Evolutionary conservation across 805 yeast genomes (phyloP), one percentile per base, ranked within the genome.

Genomic region (Naumovozyma castellii): DNA sequence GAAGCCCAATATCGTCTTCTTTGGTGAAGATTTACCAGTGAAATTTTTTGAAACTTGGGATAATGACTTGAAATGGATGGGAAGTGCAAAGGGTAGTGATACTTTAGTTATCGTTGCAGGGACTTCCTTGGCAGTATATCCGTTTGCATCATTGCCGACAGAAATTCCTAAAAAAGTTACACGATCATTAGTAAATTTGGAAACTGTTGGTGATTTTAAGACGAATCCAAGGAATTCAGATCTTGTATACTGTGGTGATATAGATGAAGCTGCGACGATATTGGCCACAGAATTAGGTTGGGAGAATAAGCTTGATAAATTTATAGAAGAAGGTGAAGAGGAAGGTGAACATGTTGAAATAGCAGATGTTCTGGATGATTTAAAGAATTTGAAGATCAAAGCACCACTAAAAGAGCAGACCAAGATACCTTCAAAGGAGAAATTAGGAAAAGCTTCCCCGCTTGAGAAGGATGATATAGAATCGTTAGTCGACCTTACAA

Each of bases 1-100:
- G 19, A 90, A 90, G 55, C 98, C 97, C 0, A 90, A 84, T 53
- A 92, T 90, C 49, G 95, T 87, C 1, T 90, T 90, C 53, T 92
- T 87, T 64, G 97, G 97, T 3, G 98, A 90, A 58, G 73, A 79
- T 2, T 67, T 90, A 19, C 97, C 97, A 0, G 51, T 50, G 1
- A 64, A 66, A 40, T 84, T 87, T 52, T 88, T 83, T 59, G 73
- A 75, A 2, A 50, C 60, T 10, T 79, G 92, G 83, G 90, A 81
- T 3, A 47, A 57, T 12, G 83, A 77, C 50, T 43, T 54, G 1
- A 44, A 46, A 32, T 49, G 46, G 45, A 41, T 44, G 37, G 32
- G 18, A 20, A 40, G 43, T 20, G 37, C 37, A 2, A 75, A 73
- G 43, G 55, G 72, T 27, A 54, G 66, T 2, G 66, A 68, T 1